Percentiles rank a stretch among this genome's conserved stretches.
These are phyloP conservation scores for Pyrenochaeta sp. DNA, from an alignment of 2,329 filamentous ascomycete genomes.

Conservation along the genomic window DNA sequence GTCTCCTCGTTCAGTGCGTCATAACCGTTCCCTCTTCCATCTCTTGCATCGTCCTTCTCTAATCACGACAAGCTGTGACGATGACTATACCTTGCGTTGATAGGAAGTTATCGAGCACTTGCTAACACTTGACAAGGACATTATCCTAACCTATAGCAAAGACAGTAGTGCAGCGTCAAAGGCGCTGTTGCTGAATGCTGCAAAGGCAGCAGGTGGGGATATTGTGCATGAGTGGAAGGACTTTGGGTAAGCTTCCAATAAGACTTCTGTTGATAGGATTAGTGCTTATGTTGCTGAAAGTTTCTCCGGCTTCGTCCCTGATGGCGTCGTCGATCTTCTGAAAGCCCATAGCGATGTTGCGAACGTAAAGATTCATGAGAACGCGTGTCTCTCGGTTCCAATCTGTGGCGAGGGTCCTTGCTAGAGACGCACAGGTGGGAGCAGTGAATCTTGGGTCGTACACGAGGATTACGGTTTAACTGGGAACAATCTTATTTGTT, in stretches of 20 bases:
- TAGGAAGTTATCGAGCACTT: background rate
- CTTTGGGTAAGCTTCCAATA: slow-evolving; percentile 14
- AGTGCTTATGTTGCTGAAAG: slow-evolving; percentile 3
- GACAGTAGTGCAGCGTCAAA: background rate
- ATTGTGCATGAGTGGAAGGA: slow-evolving; percentile 18
- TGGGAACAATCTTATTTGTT: too few species aligned
- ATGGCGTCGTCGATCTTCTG: slow-evolving; percentile 16
- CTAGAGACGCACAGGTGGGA: slow-evolving; percentile 5
- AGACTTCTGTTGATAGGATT: background rate
- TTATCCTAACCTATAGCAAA: slow-evolving; percentile 16
- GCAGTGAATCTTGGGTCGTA: too few species aligned
- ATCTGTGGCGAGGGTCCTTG: slow-evolving; percentile 25
- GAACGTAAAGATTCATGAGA: slow-evolving; percentile 14
- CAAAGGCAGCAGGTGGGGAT: slow-evolving; percentile 12
- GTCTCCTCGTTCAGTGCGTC: background rate
- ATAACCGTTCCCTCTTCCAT: background rate
- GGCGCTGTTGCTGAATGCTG: slow-evolving; percentile 11
- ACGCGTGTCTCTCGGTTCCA: slow-evolving; percentile 21
- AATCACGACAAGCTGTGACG: too few species aligned
- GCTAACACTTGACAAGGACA: slow-evolving; percentile 11
- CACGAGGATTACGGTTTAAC: too few species aligned
- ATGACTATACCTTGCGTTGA: background rate
- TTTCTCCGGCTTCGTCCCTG: slow-evolving; percentile 24
- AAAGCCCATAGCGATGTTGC: slow-evolving; percentile 6
- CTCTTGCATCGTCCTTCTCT: background rate